These are phyloP conservation scores for Phytophthora lateralis DNA, from an alignment of 352 stramenopile species.

Conservation along the genomic window DNA sequence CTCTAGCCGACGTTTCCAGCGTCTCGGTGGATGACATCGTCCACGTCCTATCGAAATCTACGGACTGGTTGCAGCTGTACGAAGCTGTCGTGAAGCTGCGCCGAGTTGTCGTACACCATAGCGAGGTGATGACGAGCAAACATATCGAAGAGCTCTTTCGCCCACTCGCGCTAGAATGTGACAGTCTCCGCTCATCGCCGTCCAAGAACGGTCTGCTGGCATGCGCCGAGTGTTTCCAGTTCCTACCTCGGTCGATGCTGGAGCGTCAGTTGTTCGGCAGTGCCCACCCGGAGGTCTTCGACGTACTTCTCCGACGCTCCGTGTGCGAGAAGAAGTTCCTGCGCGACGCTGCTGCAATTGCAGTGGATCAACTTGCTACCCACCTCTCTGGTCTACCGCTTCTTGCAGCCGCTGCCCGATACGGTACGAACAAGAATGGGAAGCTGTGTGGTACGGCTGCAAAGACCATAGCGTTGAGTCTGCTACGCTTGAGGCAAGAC, in stretches of 20 bases:
- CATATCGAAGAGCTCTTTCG: constrained; percentile 39
- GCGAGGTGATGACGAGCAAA: constrained; percentile 22
- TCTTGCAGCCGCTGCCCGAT: constrained; percentile 41
- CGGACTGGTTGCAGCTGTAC: constrained; percentile 69
- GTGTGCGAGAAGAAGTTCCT: constrained; percentile 80
- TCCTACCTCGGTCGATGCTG: constrained; percentile 28
- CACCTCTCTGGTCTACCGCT: constrained; percentile 51
- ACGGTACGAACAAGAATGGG: constrained; percentile 63
- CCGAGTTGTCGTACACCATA: constrained; percentile 62
- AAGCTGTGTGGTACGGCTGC: constrained; percentile 62
- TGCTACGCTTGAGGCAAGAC: constrained; percentile 34
- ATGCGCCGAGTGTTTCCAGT: constrained; percentile 64
- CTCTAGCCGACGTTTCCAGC: constrained; percentile 31
- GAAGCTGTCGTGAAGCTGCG: constrained; percentile 61
- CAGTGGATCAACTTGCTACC: constrained; percentile 43
- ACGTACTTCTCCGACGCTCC: constrained; percentile 64
- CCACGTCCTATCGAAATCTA: constrained; percentile 29
- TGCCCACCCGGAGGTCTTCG: constrained; percentile 38
- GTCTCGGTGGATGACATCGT: constrained; percentile 28
- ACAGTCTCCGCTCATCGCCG: constrained; percentile 71
- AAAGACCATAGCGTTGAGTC: constrained; percentile 41
- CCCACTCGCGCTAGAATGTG: constrained; percentile 43
- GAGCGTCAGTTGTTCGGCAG: constrained; percentile 28
- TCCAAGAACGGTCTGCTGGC: constrained; percentile 77
- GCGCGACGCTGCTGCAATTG: constrained; percentile 53